phyloP scores from a whole-genome alignment of 805 yeast species.

The Pichia ethanolica region DNA sequence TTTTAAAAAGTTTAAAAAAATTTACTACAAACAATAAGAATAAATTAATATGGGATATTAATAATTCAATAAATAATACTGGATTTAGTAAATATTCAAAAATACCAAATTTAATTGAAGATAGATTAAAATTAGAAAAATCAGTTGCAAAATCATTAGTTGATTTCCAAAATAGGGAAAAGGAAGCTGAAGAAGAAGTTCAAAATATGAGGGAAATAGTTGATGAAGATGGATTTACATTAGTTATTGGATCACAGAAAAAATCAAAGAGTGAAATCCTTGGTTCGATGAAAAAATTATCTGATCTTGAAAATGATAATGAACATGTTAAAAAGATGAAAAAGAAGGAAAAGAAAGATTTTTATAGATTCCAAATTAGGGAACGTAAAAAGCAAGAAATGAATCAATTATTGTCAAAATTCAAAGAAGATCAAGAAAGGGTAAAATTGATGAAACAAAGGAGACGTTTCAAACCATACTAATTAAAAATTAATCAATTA shows the following conservation, averaged over 20 bases:
- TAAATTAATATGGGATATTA: conserved; percentile 32
- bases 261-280: conserved; percentile 68
- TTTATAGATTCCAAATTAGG: conserved; percentile 93
- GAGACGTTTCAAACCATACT: conserved; percentile 82
- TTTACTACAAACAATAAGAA: conserved; percentile 18
- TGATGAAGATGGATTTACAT: conserved; percentile 91
- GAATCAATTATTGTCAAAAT: conserved; percentile 75
- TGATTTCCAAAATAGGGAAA: conserved; percentile 66
- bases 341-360: conserved; percentile 77
- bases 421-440: conserved; percentile 85
- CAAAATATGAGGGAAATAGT: conserved; percentile 53
- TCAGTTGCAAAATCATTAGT: conserved; percentile 55
- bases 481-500: neutral
- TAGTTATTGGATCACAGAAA: conserved; percentile 82
- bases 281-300: conserved; percentile 36
- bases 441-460: conserved; percentile 71
- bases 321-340: conserved; percentile 46
- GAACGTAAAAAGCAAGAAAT: conserved; percentile 89
- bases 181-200: conserved; percentile 47
- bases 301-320: conserved; percentile 25
- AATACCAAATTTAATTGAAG: conserved; percentile 33
- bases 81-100: conserved; percentile 37
- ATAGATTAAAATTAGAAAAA: conserved; percentile 43
- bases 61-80: conserved; percentile 18
- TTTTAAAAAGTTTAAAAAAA: conserved; percentile 56